phyloP scores from a whole-genome alignment of 2,329 filamentous ascomycete genomes.

The Colletotrichum cordylinicola region DNA sequence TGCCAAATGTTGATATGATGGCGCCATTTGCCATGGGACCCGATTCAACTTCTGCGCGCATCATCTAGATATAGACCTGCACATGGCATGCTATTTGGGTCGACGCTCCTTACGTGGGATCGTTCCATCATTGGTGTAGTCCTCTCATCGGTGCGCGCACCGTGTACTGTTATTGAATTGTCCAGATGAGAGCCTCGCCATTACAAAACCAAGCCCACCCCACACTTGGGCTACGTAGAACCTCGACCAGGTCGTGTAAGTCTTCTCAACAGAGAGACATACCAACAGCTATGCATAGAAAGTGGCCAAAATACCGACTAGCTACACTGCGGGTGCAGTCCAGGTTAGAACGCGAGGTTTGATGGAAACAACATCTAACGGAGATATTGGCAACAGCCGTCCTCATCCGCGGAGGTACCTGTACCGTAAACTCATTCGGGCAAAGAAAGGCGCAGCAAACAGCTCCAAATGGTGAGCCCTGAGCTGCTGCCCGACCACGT shows the following conservation, averaged over 20 bases:
- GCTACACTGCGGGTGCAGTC: slow-evolving; percentile 53
- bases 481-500: slow-evolving; percentile 56
- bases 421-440: slow-evolving; percentile 59
- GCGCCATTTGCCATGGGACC: neutral
- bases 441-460: slow-evolving; percentile 59
- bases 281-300: slow-evolving; percentile 39
- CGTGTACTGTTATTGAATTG: slow-evolving; percentile 31
- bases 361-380: slow-evolving; percentile 58
- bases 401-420: slow-evolving; percentile 56
- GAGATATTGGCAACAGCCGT: slow-evolving; percentile 54
- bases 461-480: slow-evolving; percentile 47
- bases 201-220: slow-evolving; percentile 38
- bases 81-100: neutral
- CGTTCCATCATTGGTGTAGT: slow-evolving; percentile 33
- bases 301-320: slow-evolving; percentile 56
- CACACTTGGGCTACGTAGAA: slow-evolving; percentile 58
- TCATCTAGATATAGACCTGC: neutral
- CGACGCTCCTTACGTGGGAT: neutral
- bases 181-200: slow-evolving; percentile 28
- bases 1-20: neutral
- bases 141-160: slow-evolving; percentile 36
- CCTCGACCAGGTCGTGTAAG: slow-evolving; percentile 60
- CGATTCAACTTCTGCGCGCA: neutral
- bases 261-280: slow-evolving; percentile 44
- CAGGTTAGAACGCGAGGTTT: slow-evolving; percentile 57